A percentile compares a stretch with the other conserved stretches of the same genome.
phyloP scores from a whole-genome alignment of 192 early-diverging fungal species.

The Pilaira anomala region DNA sequence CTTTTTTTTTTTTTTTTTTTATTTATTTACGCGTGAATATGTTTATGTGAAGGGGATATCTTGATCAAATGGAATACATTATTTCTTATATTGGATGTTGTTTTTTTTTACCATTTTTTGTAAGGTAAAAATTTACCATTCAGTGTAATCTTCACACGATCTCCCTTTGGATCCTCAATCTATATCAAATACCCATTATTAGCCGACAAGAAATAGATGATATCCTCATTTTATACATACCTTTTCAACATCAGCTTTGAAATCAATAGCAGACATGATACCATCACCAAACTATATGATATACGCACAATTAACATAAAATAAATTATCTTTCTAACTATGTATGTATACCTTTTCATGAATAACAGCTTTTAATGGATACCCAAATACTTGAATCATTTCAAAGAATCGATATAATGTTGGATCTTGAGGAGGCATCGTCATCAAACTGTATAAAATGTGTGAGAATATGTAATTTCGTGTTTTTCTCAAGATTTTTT shows the following conservation, averaged over 20 bases:
- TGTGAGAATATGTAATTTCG: not conserved
- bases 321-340: not conserved
- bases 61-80: no score
- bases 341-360: slow-evolving; percentile 41
- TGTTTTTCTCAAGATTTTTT: not conserved
- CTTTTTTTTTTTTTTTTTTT: no score
- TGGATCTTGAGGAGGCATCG: slow-evolving; percentile 43
- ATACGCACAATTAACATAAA: not conserved
- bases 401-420: slow-evolving; percentile 45
- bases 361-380: slow-evolving; percentile 42
- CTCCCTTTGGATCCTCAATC: slow-evolving; percentile 30
- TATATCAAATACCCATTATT: slow-evolving; percentile 3
- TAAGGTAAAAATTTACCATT: slow-evolving; percentile 46
- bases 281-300: slow-evolving; percentile 47
- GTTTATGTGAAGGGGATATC: no score
- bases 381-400: slow-evolving; percentile 44
- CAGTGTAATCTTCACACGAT: slow-evolving; percentile 40
- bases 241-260: slow-evolving; percentile 39
- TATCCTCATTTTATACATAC: slow-evolving; percentile 11
- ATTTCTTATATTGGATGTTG: no score
- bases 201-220: not conserved
- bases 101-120: slow-evolving; percentile 27
- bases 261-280: slow-evolving; percentile 49
- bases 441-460: slow-evolving; percentile 26
- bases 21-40: no score